Evolutionary conservation across 441 rosid species (phyloP).

Genomic region (Jatropha multifida): DNA sequence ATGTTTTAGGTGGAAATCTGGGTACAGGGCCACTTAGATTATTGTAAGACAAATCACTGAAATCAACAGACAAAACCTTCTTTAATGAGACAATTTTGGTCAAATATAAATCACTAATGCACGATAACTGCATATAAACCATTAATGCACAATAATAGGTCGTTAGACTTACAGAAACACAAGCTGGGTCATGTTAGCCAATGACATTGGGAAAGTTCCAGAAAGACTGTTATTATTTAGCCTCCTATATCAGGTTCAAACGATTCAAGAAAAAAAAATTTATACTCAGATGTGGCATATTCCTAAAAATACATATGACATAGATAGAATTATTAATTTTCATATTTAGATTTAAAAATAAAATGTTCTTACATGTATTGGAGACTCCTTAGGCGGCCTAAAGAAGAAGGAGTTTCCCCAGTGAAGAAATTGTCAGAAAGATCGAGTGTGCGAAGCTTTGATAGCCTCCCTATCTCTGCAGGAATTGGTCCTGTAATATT

Average conservation of each 20-base stretch:
- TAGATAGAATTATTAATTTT: background rate
- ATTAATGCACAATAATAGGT: slow-evolving; percentile 12
- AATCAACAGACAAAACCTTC: slow-evolving; percentile 22
- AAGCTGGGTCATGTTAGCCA: slow-evolving; percentile 86
- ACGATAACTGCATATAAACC: background rate
- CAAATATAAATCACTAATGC: slow-evolving; percentile 2
- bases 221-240: slow-evolving; percentile 87
- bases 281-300: background rate
- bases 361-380: slow-evolving; percentile 72
- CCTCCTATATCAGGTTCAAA: slow-evolving; percentile 53
- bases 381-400: slow-evolving; percentile 59
- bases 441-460: slow-evolving; percentile 82
- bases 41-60: slow-evolving; percentile 92
- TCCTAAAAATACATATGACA: background rate
- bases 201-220: slow-evolving; percentile 59
- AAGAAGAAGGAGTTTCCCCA: slow-evolving; percentile 61
- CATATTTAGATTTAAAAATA: background rate
- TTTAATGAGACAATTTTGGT: background rate
- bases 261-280: slow-evolving; percentile 18
- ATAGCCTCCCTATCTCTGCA: slow-evolving; percentile 66
- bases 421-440: slow-evolving; percentile 75
- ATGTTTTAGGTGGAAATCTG: slow-evolving; percentile 83
- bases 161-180: slow-evolving; percentile 68
- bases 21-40: slow-evolving; percentile 89
- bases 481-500: slow-evolving; percentile 86